Evolutionary conservation across 208 protist genomes (phyloP), one percentile per base, ranked within the genome.

Genomic region (Crithidia expoeki): DNA sequence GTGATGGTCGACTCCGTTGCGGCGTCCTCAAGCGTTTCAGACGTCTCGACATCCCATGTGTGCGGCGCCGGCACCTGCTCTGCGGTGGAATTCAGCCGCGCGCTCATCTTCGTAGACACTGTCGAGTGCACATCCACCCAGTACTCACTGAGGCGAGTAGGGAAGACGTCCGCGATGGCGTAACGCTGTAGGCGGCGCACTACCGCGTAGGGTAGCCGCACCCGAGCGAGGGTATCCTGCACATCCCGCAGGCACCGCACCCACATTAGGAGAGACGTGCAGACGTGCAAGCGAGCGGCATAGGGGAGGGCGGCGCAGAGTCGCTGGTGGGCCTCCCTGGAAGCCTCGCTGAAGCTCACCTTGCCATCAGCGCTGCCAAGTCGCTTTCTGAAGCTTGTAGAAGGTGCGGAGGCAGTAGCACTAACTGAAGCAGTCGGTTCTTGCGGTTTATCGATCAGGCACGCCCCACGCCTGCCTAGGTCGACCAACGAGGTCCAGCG

Each of bases 31-130:
- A 82, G 56, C 21, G 74, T 87, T 36, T 79, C 73, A n/a, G 81
- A 42, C 6, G 76, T 86, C 50, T 92, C 89, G 10, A 80, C 72
- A 30, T 85, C 55, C 89, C 89, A 94, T 44, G 85, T 76, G 79
- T 92, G 82, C n/a, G 89, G 89, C 2, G 89, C 86, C 1, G 86
- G 86, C 10, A 91, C 61, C 76, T 94, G 89, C 78, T 93, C 86
- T 0, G 76, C 89, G 2, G 84, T 92, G 25, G 62, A 62, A 64
- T 94, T 94, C n/a, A 79, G 58, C 34, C 11, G 28, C 2, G 52
- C 51, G 47, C 77, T 79, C 78, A 90, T 83, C 62, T 75, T 76
- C 0, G 76, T 63, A 28, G 47, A n/a, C 12, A 92, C 86, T 16
- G 74, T 84, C 27, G 81, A 90, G 76, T 80, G 78, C 46, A 70